These are phyloP conservation scores for Xylariaceae sp. DNA, from an alignment of 2,329 filamentous ascomycete genomes.

Conservation along the genomic window DNA sequence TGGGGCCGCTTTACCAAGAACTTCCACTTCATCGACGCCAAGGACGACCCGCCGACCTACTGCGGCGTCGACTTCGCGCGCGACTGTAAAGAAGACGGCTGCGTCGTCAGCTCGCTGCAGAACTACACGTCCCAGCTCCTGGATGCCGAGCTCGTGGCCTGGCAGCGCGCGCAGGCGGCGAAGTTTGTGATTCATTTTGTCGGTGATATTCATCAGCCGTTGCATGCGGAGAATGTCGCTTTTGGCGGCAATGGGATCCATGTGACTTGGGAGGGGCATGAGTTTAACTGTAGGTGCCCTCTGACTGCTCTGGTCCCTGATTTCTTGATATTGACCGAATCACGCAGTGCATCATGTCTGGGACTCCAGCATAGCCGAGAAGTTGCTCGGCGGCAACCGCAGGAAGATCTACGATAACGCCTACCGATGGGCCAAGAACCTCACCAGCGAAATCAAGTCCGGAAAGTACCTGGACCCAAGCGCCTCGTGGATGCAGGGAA, in stretches of 20 bases:
- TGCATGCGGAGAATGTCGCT: constrained; percentile 59
- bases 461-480: constrained; percentile 51
- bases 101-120: constrained; percentile 55
- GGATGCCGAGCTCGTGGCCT: constrained; percentile 40
- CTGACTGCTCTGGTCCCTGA: background rate
- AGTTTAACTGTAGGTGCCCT: constrained; percentile 44
- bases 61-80: constrained; percentile 57
- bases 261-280: constrained; percentile 53
- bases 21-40: constrained; percentile 66
- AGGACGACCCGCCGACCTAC: constrained; percentile 53
- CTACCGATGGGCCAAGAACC: constrained; percentile 50
- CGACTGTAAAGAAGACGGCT: constrained; percentile 59
- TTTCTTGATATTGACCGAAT: background rate
- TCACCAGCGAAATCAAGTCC: constrained; percentile 49
- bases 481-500: constrained; percentile 51
- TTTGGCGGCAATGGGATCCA: constrained; percentile 64
- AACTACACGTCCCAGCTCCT: constrained; percentile 56
- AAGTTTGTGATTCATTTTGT: constrained; percentile 66
- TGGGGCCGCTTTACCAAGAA: constrained; percentile 57
- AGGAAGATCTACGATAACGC: constrained; percentile 48
- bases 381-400: constrained; percentile 52
- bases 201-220: constrained; percentile 64
- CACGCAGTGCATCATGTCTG: constrained; percentile 59
- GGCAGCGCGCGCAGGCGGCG: constrained; percentile 52
- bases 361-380: constrained; percentile 66